A percentile compares a stretch with the other conserved stretches of the same genome.
phyloP scores from a whole-genome alignment of 495 filamentous ascomycete species.

The Cladorrhinum samala region DNA sequence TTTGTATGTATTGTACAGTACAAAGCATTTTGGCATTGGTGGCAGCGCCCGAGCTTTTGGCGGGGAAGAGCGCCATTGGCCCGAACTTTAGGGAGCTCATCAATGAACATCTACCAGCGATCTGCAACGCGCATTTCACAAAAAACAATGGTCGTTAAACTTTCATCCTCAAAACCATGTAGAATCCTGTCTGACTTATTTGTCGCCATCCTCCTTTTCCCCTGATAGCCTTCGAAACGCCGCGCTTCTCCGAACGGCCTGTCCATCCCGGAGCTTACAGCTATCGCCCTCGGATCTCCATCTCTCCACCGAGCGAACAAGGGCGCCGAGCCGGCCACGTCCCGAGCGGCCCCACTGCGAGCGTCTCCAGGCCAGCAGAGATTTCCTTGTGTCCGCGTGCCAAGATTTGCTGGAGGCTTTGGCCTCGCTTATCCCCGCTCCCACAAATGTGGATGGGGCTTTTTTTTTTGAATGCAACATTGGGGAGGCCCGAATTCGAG shows the following conservation, averaged over 20 bases:
- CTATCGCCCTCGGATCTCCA: slow-evolving; percentile 36
- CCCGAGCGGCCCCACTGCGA: slow-evolving; percentile 20
- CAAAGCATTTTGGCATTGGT: neutral
- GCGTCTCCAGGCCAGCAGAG: slow-evolving; percentile 33
- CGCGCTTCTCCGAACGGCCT: slow-evolving; percentile 5
- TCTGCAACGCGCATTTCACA: too few species aligned
- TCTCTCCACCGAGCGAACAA: slow-evolving; percentile 19
- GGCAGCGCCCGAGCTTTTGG: neutral
- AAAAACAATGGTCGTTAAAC: neutral
- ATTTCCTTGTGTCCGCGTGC: slow-evolving; percentile 12
- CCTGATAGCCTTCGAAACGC: neutral
- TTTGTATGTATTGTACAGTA: too few species aligned
- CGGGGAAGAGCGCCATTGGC: neutral
- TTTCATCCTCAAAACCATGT: too few species aligned
- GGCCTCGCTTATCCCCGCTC: slow-evolving; percentile 7
- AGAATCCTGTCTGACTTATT: too few species aligned
- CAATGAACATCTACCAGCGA: too few species aligned
- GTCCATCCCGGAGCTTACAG: slow-evolving; percentile 19
- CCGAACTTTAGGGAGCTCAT: neutral
- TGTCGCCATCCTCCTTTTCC: neutral
- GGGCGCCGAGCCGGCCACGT: slow-evolving; percentile 17
- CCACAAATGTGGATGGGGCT: neutral
- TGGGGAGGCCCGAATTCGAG: neutral
- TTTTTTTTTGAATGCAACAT: slow-evolving; percentile 5
- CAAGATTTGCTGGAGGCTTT: slow-evolving; percentile 1